A percentile compares a stretch with the other conserved stretches of the same genome.
phyloP scores from a whole-genome alignment of 2,329 filamentous ascomycete genomes.

The Orbilia blumenaviensis region DNA sequence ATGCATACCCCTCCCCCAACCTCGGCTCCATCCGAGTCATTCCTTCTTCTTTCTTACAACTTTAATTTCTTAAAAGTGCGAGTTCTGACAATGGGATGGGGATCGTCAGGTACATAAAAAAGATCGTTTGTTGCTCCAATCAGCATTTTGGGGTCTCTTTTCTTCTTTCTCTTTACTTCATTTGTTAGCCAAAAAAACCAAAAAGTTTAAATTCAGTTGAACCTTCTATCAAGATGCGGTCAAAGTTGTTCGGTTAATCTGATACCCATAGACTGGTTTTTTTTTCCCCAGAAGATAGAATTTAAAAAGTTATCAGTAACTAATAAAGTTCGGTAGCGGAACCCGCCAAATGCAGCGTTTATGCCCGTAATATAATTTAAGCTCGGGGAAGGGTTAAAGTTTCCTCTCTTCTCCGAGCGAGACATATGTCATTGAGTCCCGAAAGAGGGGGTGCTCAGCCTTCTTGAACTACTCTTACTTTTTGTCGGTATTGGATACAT shows the following conservation, averaged over 20 bases:
- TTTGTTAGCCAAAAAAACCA: not conserved
- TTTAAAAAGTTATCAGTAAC: too few species aligned
- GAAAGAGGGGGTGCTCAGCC: not conserved
- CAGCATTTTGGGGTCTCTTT: not conserved
- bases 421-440: constrained; percentile 13
- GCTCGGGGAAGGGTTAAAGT: constrained; percentile 11
- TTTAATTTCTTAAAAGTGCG: constrained; percentile 4
- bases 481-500: not conserved
- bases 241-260: constrained; percentile 32
- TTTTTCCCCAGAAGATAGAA: constrained; percentile 2
- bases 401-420: constrained; percentile 15
- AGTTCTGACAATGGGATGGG: constrained; percentile 27
- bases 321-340: constrained; percentile 35
- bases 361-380: too few species aligned
- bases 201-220: constrained; percentile 45
- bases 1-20: not conserved
- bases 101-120: constrained; percentile 53
- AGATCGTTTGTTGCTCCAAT: not conserved
- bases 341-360: constrained; percentile 47
- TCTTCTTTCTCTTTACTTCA: constrained; percentile 2
- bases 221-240: constrained; percentile 42
- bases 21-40: not conserved
- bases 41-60: constrained; percentile 2
- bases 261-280: constrained; percentile 6
- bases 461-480: not conserved